Evolutionary conservation across 1,284 basidiomycete species (phyloP).

Genomic region (Earliella scabrosa): DNA sequence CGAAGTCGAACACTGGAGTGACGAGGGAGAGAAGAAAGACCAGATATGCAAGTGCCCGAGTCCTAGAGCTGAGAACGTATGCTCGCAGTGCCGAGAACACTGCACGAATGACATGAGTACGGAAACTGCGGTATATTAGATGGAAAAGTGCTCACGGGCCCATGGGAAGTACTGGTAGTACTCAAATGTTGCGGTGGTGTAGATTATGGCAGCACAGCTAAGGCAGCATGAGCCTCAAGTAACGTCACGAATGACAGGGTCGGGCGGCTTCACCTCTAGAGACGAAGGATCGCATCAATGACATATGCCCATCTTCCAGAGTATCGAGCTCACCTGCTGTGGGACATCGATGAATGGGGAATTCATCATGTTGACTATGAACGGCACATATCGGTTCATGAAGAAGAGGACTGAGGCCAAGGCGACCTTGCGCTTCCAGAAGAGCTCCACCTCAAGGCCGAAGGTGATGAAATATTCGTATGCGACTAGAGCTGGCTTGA

Average conservation of each 20-base stretch:
- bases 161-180: background rate
- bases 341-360: background rate
- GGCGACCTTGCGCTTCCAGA: background rate
- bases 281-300: too few relatives aligned
- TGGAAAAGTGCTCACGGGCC: background rate
- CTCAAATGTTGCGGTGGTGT: background rate
- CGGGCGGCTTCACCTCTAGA: too few relatives aligned
- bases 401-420: background rate
- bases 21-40: background rate
- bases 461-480: background rate
- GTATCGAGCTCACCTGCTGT: background rate
- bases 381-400: background rate
- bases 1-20: background rate
- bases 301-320: too few relatives aligned
- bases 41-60: background rate
- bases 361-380: background rate
- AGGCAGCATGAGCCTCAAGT: background rate
- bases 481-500: background rate
- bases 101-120: background rate
- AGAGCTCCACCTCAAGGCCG: background rate
- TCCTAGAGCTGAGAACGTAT: background rate
- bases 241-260: background rate
- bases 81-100: background rate
- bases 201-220: background rate
- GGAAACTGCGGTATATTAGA: background rate